Conservation (phyloP, 208 protist genomes). For the Acanthamoeba triangularis region DNA sequence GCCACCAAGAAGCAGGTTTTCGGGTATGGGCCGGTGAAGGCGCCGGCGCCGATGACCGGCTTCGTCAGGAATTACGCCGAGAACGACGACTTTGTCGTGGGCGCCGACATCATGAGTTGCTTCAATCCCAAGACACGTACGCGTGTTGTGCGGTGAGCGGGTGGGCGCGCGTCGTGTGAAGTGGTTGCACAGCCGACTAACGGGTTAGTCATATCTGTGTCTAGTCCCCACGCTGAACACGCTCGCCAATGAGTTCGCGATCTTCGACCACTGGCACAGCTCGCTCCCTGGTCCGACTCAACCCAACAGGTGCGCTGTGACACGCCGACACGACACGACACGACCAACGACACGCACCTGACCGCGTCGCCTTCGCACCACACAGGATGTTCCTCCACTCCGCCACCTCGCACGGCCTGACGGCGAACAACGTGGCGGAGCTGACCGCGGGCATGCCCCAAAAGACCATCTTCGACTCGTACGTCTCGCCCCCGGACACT, state of each 20-base stretch:
- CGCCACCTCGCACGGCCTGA: conserved; percentile 51
- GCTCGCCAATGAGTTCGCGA: conserved; percentile 54
- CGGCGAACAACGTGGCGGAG: not conserved
- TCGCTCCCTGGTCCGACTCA: conserved; percentile 55
- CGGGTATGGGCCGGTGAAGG: conserved; percentile 10
- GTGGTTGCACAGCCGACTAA: no score
- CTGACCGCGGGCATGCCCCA: conserved; percentile 29
- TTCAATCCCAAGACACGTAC: conserved; percentile 42
- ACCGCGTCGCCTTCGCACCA: no score
- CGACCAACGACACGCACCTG: no score
- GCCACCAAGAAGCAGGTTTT: conserved; percentile 18
- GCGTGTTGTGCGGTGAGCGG: not conserved
- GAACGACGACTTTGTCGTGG: not conserved
- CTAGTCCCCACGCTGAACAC: conserved; percentile 21
- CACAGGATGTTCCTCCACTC: conserved; percentile 49
- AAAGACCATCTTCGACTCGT: conserved; percentile 29
- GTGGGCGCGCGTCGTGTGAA: not conserved
- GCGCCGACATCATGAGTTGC: conserved; percentile 45
- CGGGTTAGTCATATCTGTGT: not conserved
- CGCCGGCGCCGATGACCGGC: conserved; percentile 54
- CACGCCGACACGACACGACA: not conserved
- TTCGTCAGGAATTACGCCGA: conserved; percentile 61
- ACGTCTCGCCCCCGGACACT: not conserved
- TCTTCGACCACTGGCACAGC: conserved; percentile 63
- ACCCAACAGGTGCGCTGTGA: conserved; percentile 5